Evolutionary conservation across 371 early-diverging fungal species (phyloP).

Genomic region (Coemansia sp.): DNA sequence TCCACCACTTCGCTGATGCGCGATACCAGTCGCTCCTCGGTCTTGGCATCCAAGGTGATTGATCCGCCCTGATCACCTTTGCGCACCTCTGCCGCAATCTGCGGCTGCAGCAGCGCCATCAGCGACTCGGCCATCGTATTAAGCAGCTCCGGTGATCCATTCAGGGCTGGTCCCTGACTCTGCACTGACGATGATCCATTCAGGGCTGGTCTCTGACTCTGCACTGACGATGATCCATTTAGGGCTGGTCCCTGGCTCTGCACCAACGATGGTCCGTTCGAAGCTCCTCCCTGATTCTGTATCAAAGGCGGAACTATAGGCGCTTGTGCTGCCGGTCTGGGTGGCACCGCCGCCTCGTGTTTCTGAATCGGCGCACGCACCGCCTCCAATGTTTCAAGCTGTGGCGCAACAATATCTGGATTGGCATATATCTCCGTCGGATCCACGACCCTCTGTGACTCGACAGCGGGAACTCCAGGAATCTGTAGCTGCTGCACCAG

Average conservation of each 20-base stretch:
- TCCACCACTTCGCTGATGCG: constrained; percentile 35
- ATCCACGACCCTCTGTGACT: constrained; percentile 18
- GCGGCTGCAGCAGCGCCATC: constrained; percentile 17
- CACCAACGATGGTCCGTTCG: neutral
- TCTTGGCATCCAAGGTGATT: constrained; percentile 14
- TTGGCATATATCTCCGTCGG: constrained; percentile 21
- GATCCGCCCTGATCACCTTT: neutral
- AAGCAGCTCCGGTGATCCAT: neutral
- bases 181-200: neutral
- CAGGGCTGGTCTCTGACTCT: neutral
- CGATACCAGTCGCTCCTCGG: constrained; percentile 29
- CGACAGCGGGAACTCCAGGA: constrained; percentile 6
- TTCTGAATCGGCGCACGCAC: neutral
- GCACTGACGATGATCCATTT: neutral
- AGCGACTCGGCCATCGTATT: neutral
- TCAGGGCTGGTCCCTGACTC: neutral
- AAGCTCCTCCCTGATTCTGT: neutral
- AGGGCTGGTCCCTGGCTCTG: neutral
- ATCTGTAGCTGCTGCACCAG: constrained; percentile 47
- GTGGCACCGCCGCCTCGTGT: neutral
- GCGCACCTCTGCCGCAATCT: constrained; percentile 21
- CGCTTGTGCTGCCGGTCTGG: neutral
- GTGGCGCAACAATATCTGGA: neutral
- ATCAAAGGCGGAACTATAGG: neutral
- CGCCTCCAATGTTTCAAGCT: neutral